Evolutionary conservation across 257 asterid species (phyloP).

Genomic region (Apocynum venetum): DNA sequence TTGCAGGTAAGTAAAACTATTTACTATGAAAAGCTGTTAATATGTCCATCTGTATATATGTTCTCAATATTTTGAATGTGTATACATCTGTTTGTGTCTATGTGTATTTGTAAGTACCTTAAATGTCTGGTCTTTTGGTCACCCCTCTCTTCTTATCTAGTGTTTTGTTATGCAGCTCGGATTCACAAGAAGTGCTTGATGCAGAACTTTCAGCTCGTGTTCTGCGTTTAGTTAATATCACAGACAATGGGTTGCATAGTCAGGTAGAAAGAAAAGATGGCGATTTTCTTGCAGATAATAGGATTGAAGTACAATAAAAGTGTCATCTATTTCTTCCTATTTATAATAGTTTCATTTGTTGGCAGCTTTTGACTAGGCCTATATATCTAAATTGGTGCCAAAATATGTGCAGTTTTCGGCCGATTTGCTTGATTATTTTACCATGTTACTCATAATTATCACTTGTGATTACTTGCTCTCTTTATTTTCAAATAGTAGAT

Average conservation of each 20-base stretch:
- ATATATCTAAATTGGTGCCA: neutral
- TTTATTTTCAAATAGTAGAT: neutral
- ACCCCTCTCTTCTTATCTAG: slow-evolving; percentile 12
- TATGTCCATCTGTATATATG: neutral
- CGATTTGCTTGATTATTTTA: neutral
- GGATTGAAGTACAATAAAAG: neutral
- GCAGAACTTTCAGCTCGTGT: slow-evolving; percentile 98
- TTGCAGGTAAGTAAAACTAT: slow-evolving; percentile 47
- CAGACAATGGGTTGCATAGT: slow-evolving; percentile 82
- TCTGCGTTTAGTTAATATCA: slow-evolving; percentile 72
- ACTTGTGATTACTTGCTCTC: neutral
- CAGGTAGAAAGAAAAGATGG: slow-evolving; percentile 43
- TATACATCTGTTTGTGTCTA: neutral
- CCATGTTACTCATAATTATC: neutral
- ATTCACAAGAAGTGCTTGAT: slow-evolving; percentile 89
- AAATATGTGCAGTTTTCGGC: neutral
- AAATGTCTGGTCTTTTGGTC: neutral
- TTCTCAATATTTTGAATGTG: neutral
- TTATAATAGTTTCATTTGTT: neutral
- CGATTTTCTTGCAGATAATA: neutral
- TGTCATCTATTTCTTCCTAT: neutral
- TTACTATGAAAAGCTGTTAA: neutral
- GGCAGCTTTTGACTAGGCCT: neutral
- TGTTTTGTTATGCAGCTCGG: slow-evolving; percentile 45
- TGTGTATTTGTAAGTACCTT: slow-evolving; percentile 3